A percentile compares a stretch with the other conserved stretches of the same genome.
phyloP scores from a whole-genome alignment of 2,329 filamentous ascomycete species.

The Fusarium circinatum region DNA sequence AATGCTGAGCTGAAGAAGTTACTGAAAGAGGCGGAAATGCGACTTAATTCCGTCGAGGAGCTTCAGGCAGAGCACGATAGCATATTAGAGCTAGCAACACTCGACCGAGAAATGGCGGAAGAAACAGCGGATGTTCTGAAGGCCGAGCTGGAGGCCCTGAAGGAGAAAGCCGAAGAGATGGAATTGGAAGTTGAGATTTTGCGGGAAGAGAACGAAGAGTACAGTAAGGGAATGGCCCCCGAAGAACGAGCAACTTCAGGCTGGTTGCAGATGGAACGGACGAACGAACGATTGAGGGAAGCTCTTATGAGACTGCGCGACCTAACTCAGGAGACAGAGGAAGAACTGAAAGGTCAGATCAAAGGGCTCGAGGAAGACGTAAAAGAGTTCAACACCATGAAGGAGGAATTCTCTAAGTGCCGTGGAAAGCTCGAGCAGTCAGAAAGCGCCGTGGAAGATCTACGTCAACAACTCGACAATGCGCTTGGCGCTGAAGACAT shows the following conservation, averaged over 20 bases:
- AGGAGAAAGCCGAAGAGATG: slow-evolving; percentile 82
- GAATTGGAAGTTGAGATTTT: slow-evolving; percentile 89
- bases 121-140: slow-evolving; percentile 87
- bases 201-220: slow-evolving; percentile 85
- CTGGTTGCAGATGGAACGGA: slow-evolving; percentile 91
- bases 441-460: slow-evolving; percentile 82
- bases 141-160: slow-evolving; percentile 80
- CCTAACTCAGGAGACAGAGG: slow-evolving; percentile 85
- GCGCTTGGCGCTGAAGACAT: slow-evolving; percentile 91
- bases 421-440: slow-evolving; percentile 79
- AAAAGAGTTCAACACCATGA: slow-evolving; percentile 72
- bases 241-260: slow-evolving; percentile 88
- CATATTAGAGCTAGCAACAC: slow-evolving; percentile 83
- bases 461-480: slow-evolving; percentile 90
- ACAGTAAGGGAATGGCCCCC: slow-evolving; percentile 83
- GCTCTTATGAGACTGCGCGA: slow-evolving; percentile 87
- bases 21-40: slow-evolving; percentile 78
- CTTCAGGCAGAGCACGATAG: slow-evolving; percentile 87
- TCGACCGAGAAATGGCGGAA: slow-evolving; percentile 97
- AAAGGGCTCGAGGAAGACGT: slow-evolving; percentile 78
- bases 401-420: slow-evolving; percentile 74
- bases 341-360: slow-evolving; percentile 80
- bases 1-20: slow-evolving; percentile 79
- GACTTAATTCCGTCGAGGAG: slow-evolving; percentile 73
- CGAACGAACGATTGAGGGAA: slow-evolving; percentile 87